Evolutionary conservation across 2,329 filamentous ascomycete species (phyloP).

Genomic region (Acrocalymma vagum): DNA sequence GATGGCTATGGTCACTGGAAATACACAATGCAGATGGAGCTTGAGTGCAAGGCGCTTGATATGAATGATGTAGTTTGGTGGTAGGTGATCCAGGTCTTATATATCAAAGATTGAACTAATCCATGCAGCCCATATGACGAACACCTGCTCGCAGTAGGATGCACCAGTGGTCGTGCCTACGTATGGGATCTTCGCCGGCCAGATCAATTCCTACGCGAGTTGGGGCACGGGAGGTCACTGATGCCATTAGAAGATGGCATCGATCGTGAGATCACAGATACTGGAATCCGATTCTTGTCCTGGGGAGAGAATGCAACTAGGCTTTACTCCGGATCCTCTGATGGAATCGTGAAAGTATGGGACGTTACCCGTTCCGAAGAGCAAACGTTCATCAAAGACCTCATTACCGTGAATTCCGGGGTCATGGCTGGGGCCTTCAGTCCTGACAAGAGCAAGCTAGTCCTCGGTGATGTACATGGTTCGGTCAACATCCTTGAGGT

Average conservation of each 20-base stretch:
- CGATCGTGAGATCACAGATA: constrained; percentile 61
- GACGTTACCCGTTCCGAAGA: constrained; percentile 62
- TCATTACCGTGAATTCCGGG: constrained; percentile 58
- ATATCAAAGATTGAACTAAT: constrained; percentile 2
- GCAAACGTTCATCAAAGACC: constrained; percentile 61
- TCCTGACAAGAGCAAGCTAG: constrained; percentile 61
- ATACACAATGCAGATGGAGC: constrained; percentile 49
- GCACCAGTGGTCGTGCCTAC: constrained; percentile 67
- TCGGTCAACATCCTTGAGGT: constrained; percentile 62
- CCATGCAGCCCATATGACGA: constrained; percentile 53
- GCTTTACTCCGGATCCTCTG: constrained; percentile 68
- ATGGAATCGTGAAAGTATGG: constrained; percentile 68
- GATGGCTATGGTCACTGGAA: constrained; percentile 44
- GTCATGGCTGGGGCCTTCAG: constrained; percentile 68
- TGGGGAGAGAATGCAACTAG: constrained; percentile 63
- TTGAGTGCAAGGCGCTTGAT: constrained; percentile 66
- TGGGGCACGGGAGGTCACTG: constrained; percentile 61
- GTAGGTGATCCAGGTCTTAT: constrained; percentile 20
- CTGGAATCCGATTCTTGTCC: constrained; percentile 65
- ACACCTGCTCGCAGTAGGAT: constrained; percentile 65
- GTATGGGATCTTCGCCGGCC: constrained; percentile 66
- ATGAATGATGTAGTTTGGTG: constrained; percentile 68
- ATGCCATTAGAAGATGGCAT: constrained; percentile 55
- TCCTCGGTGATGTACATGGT: constrained; percentile 66
- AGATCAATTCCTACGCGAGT: constrained; percentile 55